Conservation (phyloP, 2,329 filamentous ascomycete genomes). For the Xylaria polymorpha region DNA sequence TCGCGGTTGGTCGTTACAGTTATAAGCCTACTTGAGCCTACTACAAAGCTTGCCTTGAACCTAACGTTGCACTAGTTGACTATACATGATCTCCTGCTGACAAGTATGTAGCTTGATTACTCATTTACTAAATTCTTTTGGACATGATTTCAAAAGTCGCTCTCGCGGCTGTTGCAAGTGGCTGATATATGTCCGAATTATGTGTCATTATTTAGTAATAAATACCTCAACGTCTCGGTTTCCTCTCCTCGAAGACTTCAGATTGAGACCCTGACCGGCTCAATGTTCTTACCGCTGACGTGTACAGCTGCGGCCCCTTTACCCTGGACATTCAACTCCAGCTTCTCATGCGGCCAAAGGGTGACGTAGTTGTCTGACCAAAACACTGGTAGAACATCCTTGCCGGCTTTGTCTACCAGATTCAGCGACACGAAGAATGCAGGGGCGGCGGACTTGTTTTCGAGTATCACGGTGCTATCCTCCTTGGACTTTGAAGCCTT, state of each 20-base stretch:
- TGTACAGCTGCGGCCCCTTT: slow-evolving; percentile 44
- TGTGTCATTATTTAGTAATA: neutral
- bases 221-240: neutral
- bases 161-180: too few relatives aligned
- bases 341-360: slow-evolving; percentile 66
- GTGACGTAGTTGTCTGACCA: slow-evolving; percentile 75
- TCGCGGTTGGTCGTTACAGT: too few relatives aligned
- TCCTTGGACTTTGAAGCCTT: slow-evolving; percentile 8
- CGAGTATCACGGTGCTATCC: slow-evolving; percentile 54
- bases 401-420: slow-evolving; percentile 57
- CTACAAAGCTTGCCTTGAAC: neutral
- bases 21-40: too few relatives aligned
- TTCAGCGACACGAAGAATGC: slow-evolving; percentile 68
- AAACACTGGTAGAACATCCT: slow-evolving; percentile 62
- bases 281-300: slow-evolving; percentile 47
- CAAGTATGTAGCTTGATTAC: too few relatives aligned
- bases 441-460: slow-evolving; percentile 64
- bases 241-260: neutral
- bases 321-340: slow-evolving; percentile 54
- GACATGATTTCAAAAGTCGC: too few relatives aligned
- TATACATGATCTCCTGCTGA: neutral
- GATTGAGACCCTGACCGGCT: slow-evolving; percentile 19
- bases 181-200: neutral
- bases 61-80: neutral
- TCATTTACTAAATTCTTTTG: too few relatives aligned